Evolutionary conservation across 345 rosid genomes (phyloP).

Genomic region (Pistacia vera): DNA sequence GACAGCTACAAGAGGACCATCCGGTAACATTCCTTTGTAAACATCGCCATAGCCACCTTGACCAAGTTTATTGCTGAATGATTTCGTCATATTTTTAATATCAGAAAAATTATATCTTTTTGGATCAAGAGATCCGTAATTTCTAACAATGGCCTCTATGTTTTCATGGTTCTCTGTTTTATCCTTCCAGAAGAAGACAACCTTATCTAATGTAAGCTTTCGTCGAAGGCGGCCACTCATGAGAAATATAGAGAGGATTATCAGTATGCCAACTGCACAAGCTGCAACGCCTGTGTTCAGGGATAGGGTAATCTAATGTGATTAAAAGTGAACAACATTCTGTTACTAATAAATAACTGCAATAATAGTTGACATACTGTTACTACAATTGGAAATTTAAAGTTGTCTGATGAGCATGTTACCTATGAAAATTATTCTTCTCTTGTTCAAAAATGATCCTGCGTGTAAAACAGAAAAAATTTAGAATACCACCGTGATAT

Average conservation of each 20-base stretch:
- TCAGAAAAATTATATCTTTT: conserved; percentile 21
- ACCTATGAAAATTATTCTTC: no score
- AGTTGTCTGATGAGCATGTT: no score
- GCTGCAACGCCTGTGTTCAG: not conserved
- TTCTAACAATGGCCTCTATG: conserved; percentile 19
- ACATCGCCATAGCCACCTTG: conserved; percentile 38
- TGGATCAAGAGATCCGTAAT: conserved; percentile 17
- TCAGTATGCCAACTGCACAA: not conserved
- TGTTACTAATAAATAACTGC: no score
- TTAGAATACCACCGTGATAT: no score
- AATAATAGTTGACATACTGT: no score
- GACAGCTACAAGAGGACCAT: conserved; percentile 29
- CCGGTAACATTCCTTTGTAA: conserved; percentile 29
- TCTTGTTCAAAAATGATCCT: no score
- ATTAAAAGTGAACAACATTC: no score
- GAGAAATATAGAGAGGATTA: not conserved
- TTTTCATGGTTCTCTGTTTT: not conserved
- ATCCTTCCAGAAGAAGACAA: not conserved
- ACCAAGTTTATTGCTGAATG: conserved; percentile 23
- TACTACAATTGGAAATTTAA: no score
- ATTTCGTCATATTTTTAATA: conserved; percentile 30
- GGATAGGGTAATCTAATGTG: not conserved
- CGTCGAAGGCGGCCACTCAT: not conserved
- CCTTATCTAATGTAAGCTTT: not conserved
- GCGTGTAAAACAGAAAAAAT: no score